phyloP scores from a whole-genome alignment of 2,329 filamentous ascomycete species.

The Phyllachora maydis region DNA sequence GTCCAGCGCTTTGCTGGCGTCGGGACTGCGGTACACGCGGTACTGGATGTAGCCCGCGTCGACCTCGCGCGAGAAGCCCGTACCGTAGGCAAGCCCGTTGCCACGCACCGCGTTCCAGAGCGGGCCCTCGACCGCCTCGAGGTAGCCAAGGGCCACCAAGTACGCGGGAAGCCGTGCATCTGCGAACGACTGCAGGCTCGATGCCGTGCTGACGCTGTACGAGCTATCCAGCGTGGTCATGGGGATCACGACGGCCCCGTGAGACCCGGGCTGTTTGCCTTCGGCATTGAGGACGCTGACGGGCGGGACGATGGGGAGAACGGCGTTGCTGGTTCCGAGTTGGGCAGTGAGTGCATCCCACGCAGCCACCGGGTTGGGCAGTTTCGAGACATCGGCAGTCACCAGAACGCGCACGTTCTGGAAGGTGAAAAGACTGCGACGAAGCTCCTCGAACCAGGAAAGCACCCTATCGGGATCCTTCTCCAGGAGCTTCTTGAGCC shows the following conservation, averaged over 20 bases:
- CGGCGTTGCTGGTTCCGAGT: conserved; percentile 21
- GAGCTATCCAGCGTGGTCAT: conserved; percentile 89
- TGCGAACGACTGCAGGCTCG: conserved; percentile 53
- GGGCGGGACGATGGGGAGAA: conserved; percentile 52
- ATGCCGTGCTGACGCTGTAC: conserved; percentile 57
- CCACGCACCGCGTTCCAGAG: conserved; percentile 88
- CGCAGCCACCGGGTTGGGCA: conserved; percentile 53
- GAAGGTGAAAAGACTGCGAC: conserved; percentile 57
- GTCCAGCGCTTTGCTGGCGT: conserved; percentile 67
- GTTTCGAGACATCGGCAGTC: conserved; percentile 56
- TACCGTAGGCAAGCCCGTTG: conserved; percentile 81
- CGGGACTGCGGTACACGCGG: conserved; percentile 75
- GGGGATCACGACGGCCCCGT: conserved; percentile 60
- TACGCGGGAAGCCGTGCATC: conserved; percentile 67
- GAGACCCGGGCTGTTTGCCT: conserved; percentile 53
- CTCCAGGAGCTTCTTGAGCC: conserved; percentile 61
- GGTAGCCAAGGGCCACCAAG: conserved; percentile 74
- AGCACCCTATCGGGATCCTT: conserved; percentile 59
- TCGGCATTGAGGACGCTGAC: conserved; percentile 53
- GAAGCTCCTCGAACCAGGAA: conserved; percentile 55
- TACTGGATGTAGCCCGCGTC: conserved; percentile 69
- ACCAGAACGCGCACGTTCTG: conserved; percentile 75
- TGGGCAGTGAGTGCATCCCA: conserved; percentile 48
- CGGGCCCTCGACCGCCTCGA: conserved; percentile 84
- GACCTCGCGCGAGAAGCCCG: conserved; percentile 55